Evolutionary conservation across 345 rosid genomes (phyloP).

Genomic region (Mangifera indica): DNA sequence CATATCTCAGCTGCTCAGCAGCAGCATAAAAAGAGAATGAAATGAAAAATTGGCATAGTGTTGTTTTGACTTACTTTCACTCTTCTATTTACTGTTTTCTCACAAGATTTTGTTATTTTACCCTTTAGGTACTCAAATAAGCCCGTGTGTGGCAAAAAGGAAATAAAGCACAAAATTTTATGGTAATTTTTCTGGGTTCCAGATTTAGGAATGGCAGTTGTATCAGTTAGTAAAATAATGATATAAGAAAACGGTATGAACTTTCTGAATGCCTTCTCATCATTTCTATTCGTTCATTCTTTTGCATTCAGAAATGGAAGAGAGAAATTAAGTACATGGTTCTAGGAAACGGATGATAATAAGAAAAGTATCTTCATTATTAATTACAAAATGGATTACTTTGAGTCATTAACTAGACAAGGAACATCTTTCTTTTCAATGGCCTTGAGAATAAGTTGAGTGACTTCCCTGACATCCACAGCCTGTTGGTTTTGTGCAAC

Average conservation of each 20-base stretch:
- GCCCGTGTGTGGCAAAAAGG: background rate
- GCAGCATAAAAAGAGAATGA: background rate
- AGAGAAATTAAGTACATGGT: background rate
- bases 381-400: background rate
- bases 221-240: background rate
- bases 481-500: constrained; percentile 37
- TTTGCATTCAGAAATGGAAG: background rate
- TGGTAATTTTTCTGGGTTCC: background rate
- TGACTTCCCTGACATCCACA: constrained; percentile 35
- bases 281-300: background rate
- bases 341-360: background rate
- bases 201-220: background rate
- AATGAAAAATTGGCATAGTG: background rate
- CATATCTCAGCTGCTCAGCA: background rate
- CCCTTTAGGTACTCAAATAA: background rate
- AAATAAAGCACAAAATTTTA: background rate
- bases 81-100: background rate
- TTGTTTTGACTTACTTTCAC: too few relatives aligned
- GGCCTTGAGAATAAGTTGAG: constrained; percentile 48
- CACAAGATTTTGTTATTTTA: constrained; percentile 5
- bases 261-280: background rate
- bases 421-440: constrained; percentile 31
- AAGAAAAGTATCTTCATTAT: background rate
- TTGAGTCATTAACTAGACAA: background rate
- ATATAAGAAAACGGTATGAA: background rate